Percentiles rank a stretch among this genome's conserved stretches.
phyloP scores from a whole-genome alignment of 2,329 filamentous ascomycete species.

The Aspergillus fructus region DNA sequence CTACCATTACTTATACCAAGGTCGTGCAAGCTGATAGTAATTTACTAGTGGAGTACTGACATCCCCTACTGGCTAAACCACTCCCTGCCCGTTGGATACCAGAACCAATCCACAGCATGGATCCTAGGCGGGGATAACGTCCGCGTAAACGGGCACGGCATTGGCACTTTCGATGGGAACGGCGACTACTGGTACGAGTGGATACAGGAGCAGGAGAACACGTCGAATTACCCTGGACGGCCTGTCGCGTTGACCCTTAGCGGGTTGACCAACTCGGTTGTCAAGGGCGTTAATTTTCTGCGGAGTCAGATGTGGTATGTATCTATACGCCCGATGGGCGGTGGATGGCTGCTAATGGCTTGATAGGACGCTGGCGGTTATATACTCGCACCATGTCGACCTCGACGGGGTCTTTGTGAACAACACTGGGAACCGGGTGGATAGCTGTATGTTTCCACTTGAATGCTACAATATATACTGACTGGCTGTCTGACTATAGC shows the following conservation, averaged over 20 bases:
- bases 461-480: no score
- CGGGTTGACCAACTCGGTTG: constrained; percentile 16
- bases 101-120: constrained; percentile 53
- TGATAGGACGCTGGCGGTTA: constrained; percentile 51
- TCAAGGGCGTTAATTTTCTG: constrained; percentile 32
- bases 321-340: not conserved
- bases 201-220: constrained; percentile 18
- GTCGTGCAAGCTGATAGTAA: no score
- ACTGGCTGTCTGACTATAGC: not conserved
- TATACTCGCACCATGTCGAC: constrained; percentile 47
- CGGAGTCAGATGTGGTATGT: constrained; percentile 60
- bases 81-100: constrained; percentile 49
- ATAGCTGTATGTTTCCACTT: constrained; percentile 12
- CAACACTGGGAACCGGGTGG: constrained; percentile 32
- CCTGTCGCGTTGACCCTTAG: constrained; percentile 30
- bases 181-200: constrained; percentile 46
- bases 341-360: not conserved
- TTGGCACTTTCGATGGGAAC: constrained; percentile 48
- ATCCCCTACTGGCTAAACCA: constrained; percentile 51
- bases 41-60: constrained; percentile 33
- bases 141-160: constrained; percentile 49
- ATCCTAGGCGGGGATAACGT: constrained; percentile 52
- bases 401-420: constrained; percentile 56
- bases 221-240: constrained; percentile 31
- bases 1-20: not conserved